These are phyloP conservation scores for Forsythia suspensa DNA, from an alignment of 257 asterid species.

Conservation along the genomic window DNA sequence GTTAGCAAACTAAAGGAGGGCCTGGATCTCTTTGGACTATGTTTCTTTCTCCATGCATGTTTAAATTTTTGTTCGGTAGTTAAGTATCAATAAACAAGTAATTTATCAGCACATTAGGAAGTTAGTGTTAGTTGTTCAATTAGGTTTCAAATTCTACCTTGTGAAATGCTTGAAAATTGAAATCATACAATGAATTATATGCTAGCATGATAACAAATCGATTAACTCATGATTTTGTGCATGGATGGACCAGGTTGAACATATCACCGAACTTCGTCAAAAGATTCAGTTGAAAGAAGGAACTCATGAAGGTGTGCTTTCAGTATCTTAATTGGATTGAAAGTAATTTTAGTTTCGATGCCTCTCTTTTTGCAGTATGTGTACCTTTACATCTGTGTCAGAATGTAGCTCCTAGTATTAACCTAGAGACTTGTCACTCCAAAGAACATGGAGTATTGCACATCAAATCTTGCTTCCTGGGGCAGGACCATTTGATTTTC, in stretches of 20 bases:
- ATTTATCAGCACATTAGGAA: neutral
- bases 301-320: constrained; percentile 60
- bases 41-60: neutral
- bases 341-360: neutral
- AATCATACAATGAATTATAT: neutral
- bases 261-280: constrained; percentile 64
- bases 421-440: neutral
- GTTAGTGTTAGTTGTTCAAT: neutral
- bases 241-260: constrained; percentile 56
- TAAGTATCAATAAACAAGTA: neutral
- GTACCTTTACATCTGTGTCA: neutral
- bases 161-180: constrained; percentile 10
- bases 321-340: constrained; percentile 14
- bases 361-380: constrained; percentile 4
- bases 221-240: constrained; percentile 19
- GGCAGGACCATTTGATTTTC: neutral
- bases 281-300: constrained; percentile 71
- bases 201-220: neutral
- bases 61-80: constrained; percentile 10
- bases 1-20: neutral
- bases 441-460: constrained; percentile 1
- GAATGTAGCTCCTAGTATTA: constrained; percentile 18
- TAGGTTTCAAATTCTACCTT: neutral
- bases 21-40: constrained; percentile 4
- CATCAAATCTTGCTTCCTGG: neutral